phyloP scores from a whole-genome alignment of 2,329 filamentous ascomycete species.

The Dactylella cylindrospora region DNA sequence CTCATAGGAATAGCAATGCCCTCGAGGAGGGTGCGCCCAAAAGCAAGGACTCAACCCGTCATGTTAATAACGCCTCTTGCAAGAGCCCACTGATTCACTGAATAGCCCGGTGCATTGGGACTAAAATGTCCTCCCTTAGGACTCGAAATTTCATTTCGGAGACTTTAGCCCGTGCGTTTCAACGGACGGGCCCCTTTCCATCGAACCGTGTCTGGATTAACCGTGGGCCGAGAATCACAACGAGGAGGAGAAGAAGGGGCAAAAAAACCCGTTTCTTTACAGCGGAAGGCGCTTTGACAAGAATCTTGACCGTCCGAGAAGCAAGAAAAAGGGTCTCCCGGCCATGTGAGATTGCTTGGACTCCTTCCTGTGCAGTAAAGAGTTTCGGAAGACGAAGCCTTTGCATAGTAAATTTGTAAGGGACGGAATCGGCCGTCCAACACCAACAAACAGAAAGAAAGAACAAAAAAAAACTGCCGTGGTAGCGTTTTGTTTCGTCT shows the following conservation, averaged over 20 bases:
- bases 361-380: no score
- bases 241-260: background rate
- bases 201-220: slow-evolving; percentile 9
- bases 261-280: slow-evolving; percentile 39
- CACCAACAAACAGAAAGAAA: no score
- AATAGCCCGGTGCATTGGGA: slow-evolving; percentile 26
- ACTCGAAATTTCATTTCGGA: slow-evolving; percentile 33
- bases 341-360: slow-evolving; percentile 11
- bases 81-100: no score
- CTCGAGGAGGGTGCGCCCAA: no score
- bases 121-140: slow-evolving; percentile 26
- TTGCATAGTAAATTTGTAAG: no score
- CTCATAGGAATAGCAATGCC: no score
- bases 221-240: slow-evolving; percentile 11
- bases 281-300: slow-evolving; percentile 40
- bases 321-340: slow-evolving; percentile 4
- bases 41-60: slow-evolving; percentile 27
- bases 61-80: slow-evolving; percentile 25
- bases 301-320: no score
- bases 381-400: no score
- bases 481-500: no score
- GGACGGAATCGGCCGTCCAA: no score
- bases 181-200: slow-evolving; percentile 17
- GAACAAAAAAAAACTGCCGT: no score
- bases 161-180: slow-evolving; percentile 39